These are phyloP conservation scores for Aspergillus sp. DNA, from an alignment of 2,329 filamentous ascomycete genomes.

Conservation along the genomic window DNA sequence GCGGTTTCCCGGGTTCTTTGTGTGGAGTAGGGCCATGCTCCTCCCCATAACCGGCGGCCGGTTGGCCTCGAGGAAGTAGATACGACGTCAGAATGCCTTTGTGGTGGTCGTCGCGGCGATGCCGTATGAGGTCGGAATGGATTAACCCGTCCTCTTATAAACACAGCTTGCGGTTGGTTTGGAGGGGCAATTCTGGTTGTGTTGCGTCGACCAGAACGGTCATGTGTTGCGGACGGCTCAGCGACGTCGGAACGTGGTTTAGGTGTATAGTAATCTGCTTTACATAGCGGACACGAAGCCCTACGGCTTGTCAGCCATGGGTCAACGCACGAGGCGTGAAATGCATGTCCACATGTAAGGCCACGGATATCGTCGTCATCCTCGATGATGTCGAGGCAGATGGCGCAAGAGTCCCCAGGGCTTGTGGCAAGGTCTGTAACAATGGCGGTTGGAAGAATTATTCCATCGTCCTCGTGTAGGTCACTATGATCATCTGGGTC, in stretches of 20 bases:
- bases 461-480: constrained; percentile 70
- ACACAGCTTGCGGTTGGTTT: constrained; percentile 36
- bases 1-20: neutral
- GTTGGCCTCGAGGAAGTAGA: neutral
- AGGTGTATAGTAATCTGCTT: constrained; percentile 94
- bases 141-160: constrained; percentile 32
- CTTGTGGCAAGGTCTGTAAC: constrained; percentile 77
- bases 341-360: constrained; percentile 93
- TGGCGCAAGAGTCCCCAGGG: constrained; percentile 90
- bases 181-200: constrained; percentile 26
- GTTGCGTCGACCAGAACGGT: constrained; percentile 32
- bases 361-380: constrained; percentile 95
- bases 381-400: constrained; percentile 91
- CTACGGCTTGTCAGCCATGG: constrained; percentile 93
- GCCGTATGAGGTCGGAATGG: constrained; percentile 35
- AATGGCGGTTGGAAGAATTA: constrained; percentile 78
- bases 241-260: constrained; percentile 72
- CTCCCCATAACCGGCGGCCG: constrained; percentile 7
- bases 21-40: neutral
- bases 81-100: constrained; percentile 22
- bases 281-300: constrained; percentile 95
- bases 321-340: constrained; percentile 93
- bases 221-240: constrained; percentile 27
- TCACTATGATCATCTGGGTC: constrained; percentile 51
- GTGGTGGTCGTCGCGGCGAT: constrained; percentile 38